Conservation (phyloP, 371 early-diverging fungal genomes). For the Chytridiales sp. region DNA sequence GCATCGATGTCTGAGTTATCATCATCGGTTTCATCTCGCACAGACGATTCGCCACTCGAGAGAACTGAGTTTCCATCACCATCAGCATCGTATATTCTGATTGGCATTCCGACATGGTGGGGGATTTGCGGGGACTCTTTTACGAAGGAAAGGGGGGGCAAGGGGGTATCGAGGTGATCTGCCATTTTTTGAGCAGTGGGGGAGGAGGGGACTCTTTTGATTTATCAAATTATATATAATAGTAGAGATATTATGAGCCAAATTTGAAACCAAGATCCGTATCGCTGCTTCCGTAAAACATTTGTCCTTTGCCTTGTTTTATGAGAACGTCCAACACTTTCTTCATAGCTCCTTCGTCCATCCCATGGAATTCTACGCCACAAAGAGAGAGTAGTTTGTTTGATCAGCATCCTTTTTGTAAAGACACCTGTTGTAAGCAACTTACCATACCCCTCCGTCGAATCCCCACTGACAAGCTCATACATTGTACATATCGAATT, state of each 20-base stretch:
- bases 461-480: constrained; percentile 80
- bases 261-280: constrained; percentile 87
- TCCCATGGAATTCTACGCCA: constrained; percentile 68
- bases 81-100: no score
- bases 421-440: not conserved
- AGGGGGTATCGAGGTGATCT: no score
- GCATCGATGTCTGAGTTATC: no score
- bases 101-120: no score
- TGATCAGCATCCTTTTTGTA: constrained; percentile 25
- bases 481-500: constrained; percentile 81
- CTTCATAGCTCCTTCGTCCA: constrained; percentile 66
- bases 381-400: constrained; percentile 17
- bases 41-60: no score
- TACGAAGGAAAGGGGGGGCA: no score
- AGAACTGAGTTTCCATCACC: no score
- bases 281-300: constrained; percentile 72
- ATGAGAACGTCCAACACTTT: constrained; percentile 75
- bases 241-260: not conserved
- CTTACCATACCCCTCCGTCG: constrained; percentile 69
- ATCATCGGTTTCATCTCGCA: no score
- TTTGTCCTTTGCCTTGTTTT: constrained; percentile 75
- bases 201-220: no score
- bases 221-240: not conserved
- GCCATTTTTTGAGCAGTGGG: no score
- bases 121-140: no score